phyloP scores from a whole-genome alignment of 306 rosid species.

The Acacia crassicarpa region DNA sequence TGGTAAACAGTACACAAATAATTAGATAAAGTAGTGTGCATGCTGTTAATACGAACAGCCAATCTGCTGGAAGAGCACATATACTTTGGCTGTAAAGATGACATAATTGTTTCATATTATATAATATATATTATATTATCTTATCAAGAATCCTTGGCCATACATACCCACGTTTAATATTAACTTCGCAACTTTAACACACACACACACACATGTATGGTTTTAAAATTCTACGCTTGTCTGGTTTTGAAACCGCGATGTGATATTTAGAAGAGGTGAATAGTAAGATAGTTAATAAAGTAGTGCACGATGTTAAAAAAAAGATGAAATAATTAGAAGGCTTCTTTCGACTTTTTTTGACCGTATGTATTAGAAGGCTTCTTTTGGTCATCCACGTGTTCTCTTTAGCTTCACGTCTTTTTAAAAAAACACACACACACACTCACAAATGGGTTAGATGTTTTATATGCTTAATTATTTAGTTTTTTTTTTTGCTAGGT shows the following conservation, averaged over 20 bases:
- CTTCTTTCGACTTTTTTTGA: too few relatives aligned
- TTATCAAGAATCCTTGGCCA: constrained; percentile 28
- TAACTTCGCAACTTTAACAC: constrained; percentile 9
- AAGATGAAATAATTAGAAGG: not conserved
- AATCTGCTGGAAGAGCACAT: constrained; percentile 20
- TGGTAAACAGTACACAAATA: not conserved
- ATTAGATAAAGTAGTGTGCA: not conserved
- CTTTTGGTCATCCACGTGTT: not conserved
- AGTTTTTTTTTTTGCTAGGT: too few relatives aligned
- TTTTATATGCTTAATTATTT: not conserved
- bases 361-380: not conserved
- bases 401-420: not conserved
- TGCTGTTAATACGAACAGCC: constrained; percentile 10
- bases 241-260: not conserved
- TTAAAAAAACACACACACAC: too few relatives aligned
- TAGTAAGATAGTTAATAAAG: too few relatives aligned
- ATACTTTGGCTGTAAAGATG: constrained; percentile 21
- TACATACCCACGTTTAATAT: constrained; percentile 35
- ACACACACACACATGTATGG: not conserved
- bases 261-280: not conserved
- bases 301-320: not conserved
- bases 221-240: not conserved
- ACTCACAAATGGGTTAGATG: not conserved
- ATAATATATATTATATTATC: constrained; percentile 7
- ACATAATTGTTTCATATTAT: constrained; percentile 8